Evolutionary conservation across 1,284 basidiomycete species (phyloP), one percentile per base, ranked within the genome.

Genomic region (Acaromyces ingoldii): DNA sequence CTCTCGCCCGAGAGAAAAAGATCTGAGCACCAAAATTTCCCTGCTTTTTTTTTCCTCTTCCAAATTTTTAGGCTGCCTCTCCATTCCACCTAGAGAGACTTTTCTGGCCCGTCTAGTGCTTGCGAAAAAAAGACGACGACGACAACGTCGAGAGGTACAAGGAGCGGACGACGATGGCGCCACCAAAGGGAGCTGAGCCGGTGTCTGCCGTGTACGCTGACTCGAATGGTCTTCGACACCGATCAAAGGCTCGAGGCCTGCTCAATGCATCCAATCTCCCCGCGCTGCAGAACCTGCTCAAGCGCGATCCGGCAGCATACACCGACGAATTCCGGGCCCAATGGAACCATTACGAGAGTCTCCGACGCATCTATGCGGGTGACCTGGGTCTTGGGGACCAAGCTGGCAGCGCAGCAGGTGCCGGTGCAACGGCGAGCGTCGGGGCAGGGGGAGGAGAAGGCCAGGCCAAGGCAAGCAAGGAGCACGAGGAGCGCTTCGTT

Each of bases 301-400:
- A 78, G 78, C 83, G 95, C 51, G 91, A 96, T 74, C 89, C 93
- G 1, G 77, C 81, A 6, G 87, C 84, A 0, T 98, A 99, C 80
- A 87, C 85, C 73, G 92, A 97, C 65, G 95, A 99, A 70, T 99
- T 98, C 71, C 76, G 91, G n/a, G 90, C 92, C 61, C 95, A 98
- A 81, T 97, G 91, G 87, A 91, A 91, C 63, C 91, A 97, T 76
- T 97, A 91, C 78, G 84, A 88, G 66, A 88, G 85, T 54, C 84
- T 89, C 53, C 82, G 89, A 37, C 84, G 89, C 70, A 88, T 97
- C 62, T 89, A 91, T 74, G 81, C 71, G 29, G 65, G 62, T 36
- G 63, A 69, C 19, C 46, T 70, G 3, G 66, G 63, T 15, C 50
- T 52, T 17, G 47, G n/a, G 6, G n/a, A 22, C 15, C 21, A 37